A percentile compares a stretch with the other conserved stretches of the same genome.
Conservation (phyloP, 768 basidiomycete genomes). For the Clitopilus passeckerianus region DNA sequence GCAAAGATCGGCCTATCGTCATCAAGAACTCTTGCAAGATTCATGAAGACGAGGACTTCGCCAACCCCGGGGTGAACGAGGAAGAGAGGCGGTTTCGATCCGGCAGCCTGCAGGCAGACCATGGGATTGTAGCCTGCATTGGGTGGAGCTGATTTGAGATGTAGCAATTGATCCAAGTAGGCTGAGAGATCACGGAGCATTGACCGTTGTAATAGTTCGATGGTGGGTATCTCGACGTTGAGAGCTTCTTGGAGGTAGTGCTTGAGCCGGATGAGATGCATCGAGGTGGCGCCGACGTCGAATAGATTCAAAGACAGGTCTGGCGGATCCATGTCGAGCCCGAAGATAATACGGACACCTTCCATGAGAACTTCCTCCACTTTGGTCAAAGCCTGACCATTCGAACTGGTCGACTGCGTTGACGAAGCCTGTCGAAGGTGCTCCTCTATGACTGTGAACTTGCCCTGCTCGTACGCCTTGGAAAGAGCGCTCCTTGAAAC, state of each 20-base stretch:
- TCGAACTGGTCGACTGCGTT: slow-evolving; percentile 1
- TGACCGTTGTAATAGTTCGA: slow-evolving; percentile 1
- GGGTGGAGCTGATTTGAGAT: not conserved
- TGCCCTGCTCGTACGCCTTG: not conserved
- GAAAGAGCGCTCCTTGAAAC: not conserved
- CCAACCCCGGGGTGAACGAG: not conserved
- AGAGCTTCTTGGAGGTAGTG: not conserved
- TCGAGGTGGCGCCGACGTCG: not conserved
- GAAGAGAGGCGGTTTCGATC: slow-evolving; percentile 1
- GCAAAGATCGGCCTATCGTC: slow-evolving; percentile 1
- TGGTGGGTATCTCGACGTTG: not conserved
- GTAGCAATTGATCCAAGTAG: not conserved
- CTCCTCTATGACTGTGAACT: not conserved
- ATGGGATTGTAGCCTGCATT: not conserved
- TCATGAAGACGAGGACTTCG: slow-evolving; percentile 2
- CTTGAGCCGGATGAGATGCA: slow-evolving; percentile 1
- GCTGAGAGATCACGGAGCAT: not conserved
- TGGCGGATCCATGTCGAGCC: not conserved
- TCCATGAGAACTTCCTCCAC: slow-evolving; percentile 22
- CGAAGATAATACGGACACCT: slow-evolving; percentile 24
- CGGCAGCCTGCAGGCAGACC: not conserved
- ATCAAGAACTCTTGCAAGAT: not conserved
- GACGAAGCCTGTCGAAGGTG: not conserved
- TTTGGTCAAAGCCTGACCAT: slow-evolving; percentile 6
- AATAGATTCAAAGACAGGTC: not conserved